Conservation (phyloP, 108 stramenopile species). For the Seminavis robusta region DNA sequence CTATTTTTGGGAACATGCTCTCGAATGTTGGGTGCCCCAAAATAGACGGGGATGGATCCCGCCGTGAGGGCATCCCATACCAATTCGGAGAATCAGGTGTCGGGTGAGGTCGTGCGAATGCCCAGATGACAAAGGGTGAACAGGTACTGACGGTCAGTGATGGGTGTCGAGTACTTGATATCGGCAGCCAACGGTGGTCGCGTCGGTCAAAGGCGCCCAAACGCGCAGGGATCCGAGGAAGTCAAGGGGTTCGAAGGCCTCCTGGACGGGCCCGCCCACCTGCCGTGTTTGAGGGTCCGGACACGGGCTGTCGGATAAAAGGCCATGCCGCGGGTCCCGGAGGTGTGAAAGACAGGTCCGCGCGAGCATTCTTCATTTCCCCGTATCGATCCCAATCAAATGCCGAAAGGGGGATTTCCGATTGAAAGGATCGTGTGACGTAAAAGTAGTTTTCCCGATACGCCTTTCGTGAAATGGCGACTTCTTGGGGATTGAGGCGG, state of each 20-base stretch:
- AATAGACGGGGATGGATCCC: conserved; percentile 67
- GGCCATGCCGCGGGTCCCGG: too few species aligned
- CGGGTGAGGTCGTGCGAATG: too few species aligned
- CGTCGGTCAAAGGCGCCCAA: too few species aligned
- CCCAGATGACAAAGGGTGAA: too few species aligned
- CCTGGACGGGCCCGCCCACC: conserved; percentile 36
- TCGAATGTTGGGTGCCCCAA: conserved; percentile 63
- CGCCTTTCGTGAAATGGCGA: too few species aligned
- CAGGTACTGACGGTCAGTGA: too few species aligned
- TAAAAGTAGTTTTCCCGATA: conserved; percentile 41
- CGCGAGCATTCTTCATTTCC: conserved; percentile 10
- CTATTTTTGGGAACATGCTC: conserved; percentile 55
- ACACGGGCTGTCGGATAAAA: too few species aligned
- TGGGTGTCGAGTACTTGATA: conserved; percentile 20
- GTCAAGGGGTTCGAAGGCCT: conserved; percentile 10
- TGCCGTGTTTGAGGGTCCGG: conserved; percentile 29
- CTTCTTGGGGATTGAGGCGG: too few species aligned
- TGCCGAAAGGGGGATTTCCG: conserved; percentile 60
- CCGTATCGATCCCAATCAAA: conserved; percentile 55
- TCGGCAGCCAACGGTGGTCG: too few species aligned
- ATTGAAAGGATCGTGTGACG: conserved; percentile 64
- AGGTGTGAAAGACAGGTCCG: conserved; percentile 9
- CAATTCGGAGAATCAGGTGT: conserved; percentile 80
- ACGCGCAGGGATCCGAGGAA: too few species aligned
- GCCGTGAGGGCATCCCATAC: conserved; percentile 53